A percentile compares a stretch with the other conserved stretches of the same genome.
Conservation (phyloP, 495 filamentous ascomycete genomes). For the Penicillium arizonense region DNA sequence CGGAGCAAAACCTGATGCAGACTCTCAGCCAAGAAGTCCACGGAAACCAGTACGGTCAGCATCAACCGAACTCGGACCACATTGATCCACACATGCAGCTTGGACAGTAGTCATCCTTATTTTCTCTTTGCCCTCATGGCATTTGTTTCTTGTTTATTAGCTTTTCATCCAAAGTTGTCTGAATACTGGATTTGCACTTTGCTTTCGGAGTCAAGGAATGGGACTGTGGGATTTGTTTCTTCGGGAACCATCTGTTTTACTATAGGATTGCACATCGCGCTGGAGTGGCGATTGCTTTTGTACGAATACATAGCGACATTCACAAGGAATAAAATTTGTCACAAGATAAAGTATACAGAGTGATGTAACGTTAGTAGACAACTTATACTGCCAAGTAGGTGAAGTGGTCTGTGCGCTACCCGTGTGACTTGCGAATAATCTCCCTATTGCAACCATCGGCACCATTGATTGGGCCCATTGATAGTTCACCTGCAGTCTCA, state of each 20-base stretch:
- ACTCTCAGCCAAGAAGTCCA: slow-evolving; percentile 49
- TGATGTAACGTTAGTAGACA: neutral
- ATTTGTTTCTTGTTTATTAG: slow-evolving; percentile 7
- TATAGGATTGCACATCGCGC: slow-evolving; percentile 11
- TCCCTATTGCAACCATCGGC: slow-evolving; percentile 3
- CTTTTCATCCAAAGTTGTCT: slow-evolving; percentile 2
- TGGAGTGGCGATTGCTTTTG: slow-evolving; percentile 9
- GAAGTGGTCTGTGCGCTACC: slow-evolving; percentile 5
- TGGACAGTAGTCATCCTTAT: slow-evolving; percentile 26
- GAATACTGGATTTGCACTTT: slow-evolving; percentile 4
- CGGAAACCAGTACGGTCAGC: slow-evolving; percentile 40
- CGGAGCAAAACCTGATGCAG: slow-evolving; percentile 50
- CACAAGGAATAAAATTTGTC: neutral
- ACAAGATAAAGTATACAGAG: neutral
- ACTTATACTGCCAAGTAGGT: no score
- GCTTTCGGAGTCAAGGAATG: slow-evolving; percentile 4
- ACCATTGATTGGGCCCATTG: slow-evolving; percentile 4
- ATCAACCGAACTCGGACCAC: slow-evolving; percentile 31
- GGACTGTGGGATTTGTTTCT: slow-evolving; percentile 1
- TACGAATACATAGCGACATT: slow-evolving; percentile 13
- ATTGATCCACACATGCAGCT: slow-evolving; percentile 40
- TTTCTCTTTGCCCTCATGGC: neutral
- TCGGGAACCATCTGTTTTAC: slow-evolving; percentile 8
- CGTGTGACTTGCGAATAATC: slow-evolving; percentile 6
- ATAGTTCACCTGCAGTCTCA: neutral